These are phyloP conservation scores for Trichoderma breve DNA, from an alignment of 2,329 filamentous ascomycete genomes.

Conservation along the genomic window DNA sequence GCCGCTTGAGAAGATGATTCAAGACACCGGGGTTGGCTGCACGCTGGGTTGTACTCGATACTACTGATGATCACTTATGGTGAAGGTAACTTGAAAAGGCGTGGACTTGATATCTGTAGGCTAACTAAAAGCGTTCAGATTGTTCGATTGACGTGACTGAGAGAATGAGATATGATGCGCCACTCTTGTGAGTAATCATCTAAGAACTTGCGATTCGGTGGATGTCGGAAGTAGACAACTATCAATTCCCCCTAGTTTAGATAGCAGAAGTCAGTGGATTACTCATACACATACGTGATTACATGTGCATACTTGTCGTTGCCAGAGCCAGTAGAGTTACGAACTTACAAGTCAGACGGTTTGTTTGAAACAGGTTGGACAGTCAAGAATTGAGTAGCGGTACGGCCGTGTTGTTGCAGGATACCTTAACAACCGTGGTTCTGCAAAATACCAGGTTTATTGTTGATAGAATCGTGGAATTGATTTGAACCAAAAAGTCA, in stretches of 20 bases:
- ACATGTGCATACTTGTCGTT: background rate
- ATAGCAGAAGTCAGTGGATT: background rate
- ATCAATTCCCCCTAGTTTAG: background rate
- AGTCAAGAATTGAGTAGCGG: background rate
- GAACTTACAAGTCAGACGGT: background rate
- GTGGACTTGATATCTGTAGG: background rate
- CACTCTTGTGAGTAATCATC: background rate
- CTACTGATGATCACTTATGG: background rate
- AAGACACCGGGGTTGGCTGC: background rate
- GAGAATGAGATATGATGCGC: background rate
- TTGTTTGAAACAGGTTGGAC: background rate
- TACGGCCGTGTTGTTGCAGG: background rate
- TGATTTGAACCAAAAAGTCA: background rate
- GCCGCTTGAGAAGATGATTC: background rate
- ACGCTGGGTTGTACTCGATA: background rate
- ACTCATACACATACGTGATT: background rate
- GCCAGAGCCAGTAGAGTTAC: background rate
- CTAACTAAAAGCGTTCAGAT: background rate
- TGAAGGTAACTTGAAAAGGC: background rate
- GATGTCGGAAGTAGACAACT: background rate
- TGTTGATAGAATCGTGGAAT: too few relatives aligned
- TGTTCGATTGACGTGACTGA: background rate
- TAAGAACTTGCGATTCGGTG: background rate
- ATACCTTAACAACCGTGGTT: background rate
- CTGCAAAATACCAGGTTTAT: background rate